phyloP scores from a whole-genome alignment of 169 alveolate genomes.

The Amoebophrya sp. region DNA sequence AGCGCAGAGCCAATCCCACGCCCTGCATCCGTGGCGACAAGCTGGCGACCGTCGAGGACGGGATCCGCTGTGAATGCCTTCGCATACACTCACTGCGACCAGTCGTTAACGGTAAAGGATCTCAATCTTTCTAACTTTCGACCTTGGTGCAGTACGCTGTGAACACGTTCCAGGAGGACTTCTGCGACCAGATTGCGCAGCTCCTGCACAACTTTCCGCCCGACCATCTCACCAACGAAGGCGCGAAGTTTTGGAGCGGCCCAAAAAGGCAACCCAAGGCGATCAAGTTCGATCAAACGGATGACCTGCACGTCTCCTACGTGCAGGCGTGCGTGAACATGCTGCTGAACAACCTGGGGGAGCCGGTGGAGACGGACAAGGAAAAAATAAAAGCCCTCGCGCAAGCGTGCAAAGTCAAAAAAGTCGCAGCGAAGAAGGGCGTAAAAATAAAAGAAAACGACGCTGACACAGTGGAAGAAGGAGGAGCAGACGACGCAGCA shows the following conservation, averaged over 20 bases:
- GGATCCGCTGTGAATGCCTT: too few species aligned
- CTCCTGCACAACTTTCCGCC: conserved; percentile 86
- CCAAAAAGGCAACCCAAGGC: conserved; percentile 96
- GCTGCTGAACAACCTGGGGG: conserved; percentile 48
- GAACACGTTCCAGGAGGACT: conserved; percentile 45
- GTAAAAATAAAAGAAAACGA: conserved; percentile 64
- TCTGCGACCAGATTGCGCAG: conserved; percentile 75
- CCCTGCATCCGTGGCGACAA: too few species aligned
- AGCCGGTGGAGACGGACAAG: conserved; percentile 40
- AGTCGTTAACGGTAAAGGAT: too few species aligned
- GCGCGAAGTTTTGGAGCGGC: conserved; percentile 93
- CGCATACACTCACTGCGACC: too few species aligned
- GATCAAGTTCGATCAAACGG: conserved; percentile 60
- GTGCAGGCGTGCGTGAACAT: conserved; percentile 74
- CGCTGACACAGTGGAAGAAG: conserved; percentile 46
- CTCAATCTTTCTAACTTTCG: too few species aligned
- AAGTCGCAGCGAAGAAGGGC: conserved; percentile 34
- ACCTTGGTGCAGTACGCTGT: conserved; percentile 31
- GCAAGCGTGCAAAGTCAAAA: conserved; percentile 20
- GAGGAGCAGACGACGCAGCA: conserved; percentile 23
- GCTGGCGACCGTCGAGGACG: too few species aligned
- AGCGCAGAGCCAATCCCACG: too few species aligned
- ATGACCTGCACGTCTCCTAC: conserved; percentile 64
- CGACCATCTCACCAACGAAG: conserved; percentile 83
- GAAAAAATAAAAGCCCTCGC: conserved; percentile 25